These are phyloP conservation scores for Quercus alba DNA, from an alignment of 306 rosid genomes.

Conservation along the genomic window DNA sequence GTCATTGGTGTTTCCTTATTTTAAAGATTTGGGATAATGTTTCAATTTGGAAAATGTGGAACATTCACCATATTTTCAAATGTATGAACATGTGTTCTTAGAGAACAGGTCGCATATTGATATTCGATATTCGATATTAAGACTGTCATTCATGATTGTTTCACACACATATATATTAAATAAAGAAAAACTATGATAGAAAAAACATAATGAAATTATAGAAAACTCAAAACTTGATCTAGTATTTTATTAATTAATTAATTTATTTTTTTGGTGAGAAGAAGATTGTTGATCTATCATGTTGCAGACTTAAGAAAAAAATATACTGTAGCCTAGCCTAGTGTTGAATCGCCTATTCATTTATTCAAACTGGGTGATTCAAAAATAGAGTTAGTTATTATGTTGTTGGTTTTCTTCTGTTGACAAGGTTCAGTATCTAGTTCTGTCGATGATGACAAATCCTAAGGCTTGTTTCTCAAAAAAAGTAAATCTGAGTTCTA, in stretches of 20 bases:
- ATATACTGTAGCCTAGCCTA: not conserved
- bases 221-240: not conserved
- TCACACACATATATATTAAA: not conserved
- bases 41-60: not conserved
- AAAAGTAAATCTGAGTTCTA: not conserved
- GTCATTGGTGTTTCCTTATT: not conserved
- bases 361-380: not conserved
- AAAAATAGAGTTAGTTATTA: not conserved
- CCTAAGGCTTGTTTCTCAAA: too few species aligned
- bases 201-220: not conserved
- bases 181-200: not conserved
- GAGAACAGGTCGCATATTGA: not conserved
- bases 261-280: not conserved
- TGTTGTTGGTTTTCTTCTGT: not conserved
- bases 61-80: not conserved
- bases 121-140: not conserved
- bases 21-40: not conserved
- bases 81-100: not conserved
- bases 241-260: not conserved
- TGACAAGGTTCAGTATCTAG: not conserved
- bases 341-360: not conserved
- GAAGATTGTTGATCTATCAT: too few species aligned
- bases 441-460: too few species aligned
- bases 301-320: too few species aligned
- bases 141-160: not conserved